Evolutionary conservation across 2,329 filamentous ascomycete genomes (phyloP), one percentile per base, ranked within the genome.

Genomic region (Arthroderma uncinatum): DNA sequence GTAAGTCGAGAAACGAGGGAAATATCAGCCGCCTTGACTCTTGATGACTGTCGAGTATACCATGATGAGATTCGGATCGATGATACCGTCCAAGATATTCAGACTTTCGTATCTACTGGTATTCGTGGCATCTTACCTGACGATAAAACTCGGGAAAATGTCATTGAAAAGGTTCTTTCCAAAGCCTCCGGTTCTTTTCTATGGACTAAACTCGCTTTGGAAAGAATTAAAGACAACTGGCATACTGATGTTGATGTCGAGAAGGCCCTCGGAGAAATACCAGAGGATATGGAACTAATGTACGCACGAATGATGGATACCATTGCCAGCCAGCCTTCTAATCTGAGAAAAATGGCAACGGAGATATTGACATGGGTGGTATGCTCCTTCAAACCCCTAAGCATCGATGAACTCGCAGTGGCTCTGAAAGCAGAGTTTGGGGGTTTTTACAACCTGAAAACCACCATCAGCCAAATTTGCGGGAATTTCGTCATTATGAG

Each of bases 131-230:
- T 44, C 16, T 50, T 59, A 19, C 50, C 54, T 12, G 30, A 50
- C 42, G 33, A 48, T 36, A 33, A 68, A 5, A 58, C 64, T 33
- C 64, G 64, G 19, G 37, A 21, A 28, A 16, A n/a, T 33, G 47
- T 73, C 8, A 62, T 62, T 1, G 60, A 67, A 36, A 66, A 61
- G 54, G 68, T 74, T 7, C 53, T 74, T 16, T 57, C 64, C 12
- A 73, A 71, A 54, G 69, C 72, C 9, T 63, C 63, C 1, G 70
- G 69, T 2, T 72, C 64, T n/a, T 73, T 74, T 57, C 60, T 73
- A 14, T 74, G 70, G 71, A 67, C 64, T 9, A 63, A 53, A 53
- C 56, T 66, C 6, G 63, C 59, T 4, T 16, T 64, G 3, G 58
- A 62, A 28, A 54, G 61, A 30, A 34, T 65, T 10, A 55, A 33